Percentiles rank a stretch among this genome's conserved stretches.
Evolutionary conservation across 306 rosid genomes (phyloP).

Genomic region (Lotus japonicus): DNA sequence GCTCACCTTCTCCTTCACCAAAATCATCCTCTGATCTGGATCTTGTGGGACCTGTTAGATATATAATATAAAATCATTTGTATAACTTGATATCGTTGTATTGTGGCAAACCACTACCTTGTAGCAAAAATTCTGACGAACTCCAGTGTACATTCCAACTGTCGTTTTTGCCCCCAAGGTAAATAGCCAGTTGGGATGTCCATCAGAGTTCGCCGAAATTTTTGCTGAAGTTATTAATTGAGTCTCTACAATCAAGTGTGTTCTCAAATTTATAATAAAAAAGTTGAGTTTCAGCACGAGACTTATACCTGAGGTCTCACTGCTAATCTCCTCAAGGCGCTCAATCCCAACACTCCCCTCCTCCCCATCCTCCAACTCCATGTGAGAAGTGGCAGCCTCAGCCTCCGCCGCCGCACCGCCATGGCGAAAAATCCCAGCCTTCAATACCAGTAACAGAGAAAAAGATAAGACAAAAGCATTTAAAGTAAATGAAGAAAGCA

Average conservation of each 20-base stretch:
- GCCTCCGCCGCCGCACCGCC: conserved; percentile 35
- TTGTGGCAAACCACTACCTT: too few relatives aligned
- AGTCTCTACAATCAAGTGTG: too few relatives aligned
- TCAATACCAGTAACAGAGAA: not conserved
- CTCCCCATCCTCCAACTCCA: conserved; percentile 80
- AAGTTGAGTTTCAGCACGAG: too few relatives aligned
- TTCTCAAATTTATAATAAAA: too few relatives aligned
- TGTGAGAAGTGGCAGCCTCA: conserved; percentile 7
- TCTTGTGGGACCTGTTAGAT: conserved; percentile 43
- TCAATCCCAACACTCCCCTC: conserved; percentile 71
- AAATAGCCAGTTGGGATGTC: too few relatives aligned
- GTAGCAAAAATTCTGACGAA: too few relatives aligned
- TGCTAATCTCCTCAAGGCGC: conserved; percentile 64
- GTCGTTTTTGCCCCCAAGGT: too few relatives aligned
- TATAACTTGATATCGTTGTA: too few relatives aligned
- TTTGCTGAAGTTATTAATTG: too few relatives aligned
- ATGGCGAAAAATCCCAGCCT: conserved; percentile 94
- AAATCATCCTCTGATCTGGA: conserved; percentile 88
- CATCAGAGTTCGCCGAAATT: too few relatives aligned
- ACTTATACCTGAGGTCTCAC: conserved; percentile 49
- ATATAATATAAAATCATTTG: too few relatives aligned
- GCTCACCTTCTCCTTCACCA: conserved; percentile 58
- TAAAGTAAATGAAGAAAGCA: not conserved
- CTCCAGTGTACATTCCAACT: too few relatives aligned
- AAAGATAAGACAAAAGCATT: not conserved